Evolutionary conservation across 768 basidiomycete genomes (phyloP).

Genomic region (Pleurotus sapidus): DNA sequence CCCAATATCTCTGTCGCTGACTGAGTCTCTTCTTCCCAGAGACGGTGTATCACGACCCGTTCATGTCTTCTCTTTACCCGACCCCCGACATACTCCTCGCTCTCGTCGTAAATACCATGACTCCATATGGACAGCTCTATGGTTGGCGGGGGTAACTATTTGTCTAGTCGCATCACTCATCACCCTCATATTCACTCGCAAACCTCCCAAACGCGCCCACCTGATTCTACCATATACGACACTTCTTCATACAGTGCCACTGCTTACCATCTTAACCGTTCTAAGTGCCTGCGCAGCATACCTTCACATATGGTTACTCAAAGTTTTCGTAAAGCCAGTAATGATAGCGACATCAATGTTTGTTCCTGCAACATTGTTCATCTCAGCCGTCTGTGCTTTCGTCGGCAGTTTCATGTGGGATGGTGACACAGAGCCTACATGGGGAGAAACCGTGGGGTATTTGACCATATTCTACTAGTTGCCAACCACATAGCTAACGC

Average conservation of each 20-base stretch:
- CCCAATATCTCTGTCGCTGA: slow-evolving; percentile 64
- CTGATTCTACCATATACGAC: slow-evolving; percentile 60
- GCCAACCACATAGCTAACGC: background rate
- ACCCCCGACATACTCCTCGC: slow-evolving; percentile 65
- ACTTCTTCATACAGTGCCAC: slow-evolving; percentile 72
- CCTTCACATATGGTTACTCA: slow-evolving; percentile 69
- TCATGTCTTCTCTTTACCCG: slow-evolving; percentile 75
- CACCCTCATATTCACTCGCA: slow-evolving; percentile 56
- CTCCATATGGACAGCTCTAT: slow-evolving; percentile 65
- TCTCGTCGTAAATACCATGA: slow-evolving; percentile 74
- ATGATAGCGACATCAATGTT: slow-evolving; percentile 76
- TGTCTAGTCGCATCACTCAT: slow-evolving; percentile 65
- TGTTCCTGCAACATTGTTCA: slow-evolving; percentile 68
- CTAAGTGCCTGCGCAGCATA: slow-evolving; percentile 72
- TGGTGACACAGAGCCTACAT: slow-evolving; percentile 54
- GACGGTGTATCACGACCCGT: slow-evolving; percentile 63
- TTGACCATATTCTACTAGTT: slow-evolving; percentile 18
- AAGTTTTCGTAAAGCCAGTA: slow-evolving; percentile 81
- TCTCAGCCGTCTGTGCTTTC: slow-evolving; percentile 81
- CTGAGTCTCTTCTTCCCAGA: slow-evolving; percentile 74
- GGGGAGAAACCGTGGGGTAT: slow-evolving; percentile 82
- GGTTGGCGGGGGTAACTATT: slow-evolving; percentile 55
- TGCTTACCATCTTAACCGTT: slow-evolving; percentile 70
- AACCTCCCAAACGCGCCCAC: slow-evolving; percentile 34
- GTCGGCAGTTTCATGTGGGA: slow-evolving; percentile 73